Evolutionary conservation across 176 grass and related monocot species (phyloP), one percentile per base, ranked within the genome.

Genomic region (Eleusine indica): DNA sequence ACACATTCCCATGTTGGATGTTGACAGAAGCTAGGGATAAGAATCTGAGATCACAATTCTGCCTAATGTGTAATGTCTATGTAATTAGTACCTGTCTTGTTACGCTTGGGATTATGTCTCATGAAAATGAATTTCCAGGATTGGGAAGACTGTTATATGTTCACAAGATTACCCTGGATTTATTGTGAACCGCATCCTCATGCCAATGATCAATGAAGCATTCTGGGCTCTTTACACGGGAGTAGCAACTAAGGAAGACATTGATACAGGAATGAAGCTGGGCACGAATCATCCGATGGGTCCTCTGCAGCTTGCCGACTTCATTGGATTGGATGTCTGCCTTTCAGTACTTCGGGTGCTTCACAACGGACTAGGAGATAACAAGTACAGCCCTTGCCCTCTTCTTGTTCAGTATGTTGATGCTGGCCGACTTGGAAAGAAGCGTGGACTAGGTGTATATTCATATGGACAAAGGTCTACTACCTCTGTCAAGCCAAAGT

Each of bases 171-270:
- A 85, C 57, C 96, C 96, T 21, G 96, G 91, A 48, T 98, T 98
- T 75, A 98, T 98, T 39, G 96, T 98, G 46, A 98, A 98, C 77
- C 89, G 96, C 48, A 94, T 98, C 68, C 85, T 98, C 40, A 90
- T 98, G 93, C 96, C 96, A 3, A 93, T 95, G 96, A 94, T 98
- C 15, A 98, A 98, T 37, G 96, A 98, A 56, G 96, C 96, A 9
- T 98, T 98, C 40, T 93, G 88, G 73, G 54, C 96, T 8, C 78
- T 98, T 72, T 89, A 95, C 60, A 95, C 93, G 3, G 89, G 91
- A 77, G 93, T 98, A 17, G 91, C 93, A 2, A 98, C 93, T 52
- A 98, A 95, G 85, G 96, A 98, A 66, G 93, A 95, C 78, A 98
- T 98, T 9, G 96, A 98, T 60, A 84, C 85, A 10, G 96, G 91